A percentile compares a stretch with the other conserved stretches of the same genome.
phyloP scores from a whole-genome alignment of 169 alveolate species.

The Cryptosporidium canis region DNA sequence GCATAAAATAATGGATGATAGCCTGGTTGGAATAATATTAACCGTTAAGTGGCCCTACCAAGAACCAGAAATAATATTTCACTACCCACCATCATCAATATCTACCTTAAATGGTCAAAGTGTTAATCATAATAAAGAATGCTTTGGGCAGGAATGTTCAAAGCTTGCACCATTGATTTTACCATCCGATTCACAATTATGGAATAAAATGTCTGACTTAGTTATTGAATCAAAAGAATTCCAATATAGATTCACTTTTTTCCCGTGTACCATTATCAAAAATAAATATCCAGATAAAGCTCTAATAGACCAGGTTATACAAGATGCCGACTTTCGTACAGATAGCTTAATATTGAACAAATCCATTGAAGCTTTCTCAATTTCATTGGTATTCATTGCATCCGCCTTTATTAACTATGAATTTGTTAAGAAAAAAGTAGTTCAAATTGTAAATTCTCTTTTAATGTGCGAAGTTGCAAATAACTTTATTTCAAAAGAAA shows the following conservation, averaged over 20 bases:
- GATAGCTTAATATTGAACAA: neutral
- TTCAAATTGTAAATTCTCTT: neutral
- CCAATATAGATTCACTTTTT: slow-evolving; percentile 39
- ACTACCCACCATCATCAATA: neutral
- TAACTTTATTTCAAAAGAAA: slow-evolving; percentile 29
- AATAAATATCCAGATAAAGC: neutral
- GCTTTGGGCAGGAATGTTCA: slow-evolving; percentile 53
- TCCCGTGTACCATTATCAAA: neutral
- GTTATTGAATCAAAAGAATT: slow-evolving; percentile 39
- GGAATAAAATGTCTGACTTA: slow-evolving; percentile 57
- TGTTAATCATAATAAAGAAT: neutral
- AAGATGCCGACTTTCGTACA: neutral
- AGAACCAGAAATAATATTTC: slow-evolving; percentile 57
- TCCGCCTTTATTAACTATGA: slow-evolving; percentile 11
- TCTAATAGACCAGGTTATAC: neutral
- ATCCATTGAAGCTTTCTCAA: slow-evolving; percentile 46
- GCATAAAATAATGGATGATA: neutral
- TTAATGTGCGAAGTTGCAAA: slow-evolving; percentile 11
- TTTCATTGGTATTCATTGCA: slow-evolving; percentile 47
- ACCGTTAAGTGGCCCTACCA: slow-evolving; percentile 70
- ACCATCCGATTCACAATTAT: slow-evolving; percentile 43
- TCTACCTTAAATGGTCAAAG: neutral
- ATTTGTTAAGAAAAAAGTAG: slow-evolving; percentile 8
- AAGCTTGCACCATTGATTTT: slow-evolving; percentile 57
- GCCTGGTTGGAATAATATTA: slow-evolving; percentile 31